phyloP scores from a whole-genome alignment of 345 rosid species.

The Eucalyptus polybractea region DNA sequence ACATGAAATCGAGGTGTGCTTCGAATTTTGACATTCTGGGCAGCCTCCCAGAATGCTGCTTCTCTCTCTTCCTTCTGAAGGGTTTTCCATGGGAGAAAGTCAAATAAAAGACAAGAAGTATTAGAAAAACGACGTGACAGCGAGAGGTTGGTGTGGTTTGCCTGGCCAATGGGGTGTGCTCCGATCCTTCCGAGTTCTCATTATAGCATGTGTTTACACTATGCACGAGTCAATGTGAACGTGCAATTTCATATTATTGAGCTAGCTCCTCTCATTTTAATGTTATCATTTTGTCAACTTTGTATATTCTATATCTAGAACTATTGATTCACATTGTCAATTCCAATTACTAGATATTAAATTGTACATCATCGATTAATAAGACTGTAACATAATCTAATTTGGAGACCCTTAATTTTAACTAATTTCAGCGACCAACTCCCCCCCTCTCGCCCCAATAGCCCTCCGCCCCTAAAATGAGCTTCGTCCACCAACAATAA shows the following conservation, averaged over 20 bases:
- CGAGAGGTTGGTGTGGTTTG: background rate
- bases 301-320: accelerated
- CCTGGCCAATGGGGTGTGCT: background rate
- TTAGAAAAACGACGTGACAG: background rate
- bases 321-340: accelerated
- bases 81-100: background rate
- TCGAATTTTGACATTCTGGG: background rate
- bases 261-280: background rate
- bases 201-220: background rate
- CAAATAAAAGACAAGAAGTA: background rate
- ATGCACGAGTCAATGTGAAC: background rate
- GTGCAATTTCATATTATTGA: background rate
- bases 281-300: background rate
- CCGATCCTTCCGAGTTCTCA: background rate
- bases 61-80: background rate
- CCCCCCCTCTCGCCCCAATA: background rate
- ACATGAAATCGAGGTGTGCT: background rate
- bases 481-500: background rate
- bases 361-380: too few relatives aligned
- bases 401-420: background rate
- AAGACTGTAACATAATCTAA: background rate
- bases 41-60: background rate
- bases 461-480: background rate
- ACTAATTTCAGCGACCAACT: background rate
- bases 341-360: too few relatives aligned